phyloP scores from a whole-genome alignment of 371 early-diverging fungal species.

The Mortierella sp. region DNA sequence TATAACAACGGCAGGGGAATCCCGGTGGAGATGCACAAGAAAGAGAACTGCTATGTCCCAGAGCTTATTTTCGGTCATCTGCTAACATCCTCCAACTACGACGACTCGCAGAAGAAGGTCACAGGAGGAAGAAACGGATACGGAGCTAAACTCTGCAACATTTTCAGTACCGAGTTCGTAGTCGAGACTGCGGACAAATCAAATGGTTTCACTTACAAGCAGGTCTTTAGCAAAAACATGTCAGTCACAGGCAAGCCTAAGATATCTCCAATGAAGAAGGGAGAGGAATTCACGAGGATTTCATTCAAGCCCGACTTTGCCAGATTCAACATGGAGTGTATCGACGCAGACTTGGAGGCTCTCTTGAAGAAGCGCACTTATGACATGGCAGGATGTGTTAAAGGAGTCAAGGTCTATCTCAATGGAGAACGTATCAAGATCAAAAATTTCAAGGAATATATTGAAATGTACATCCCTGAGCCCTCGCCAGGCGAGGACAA shows the following conservation, averaged over 20 bases:
- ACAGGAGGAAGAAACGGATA: constrained; percentile 99
- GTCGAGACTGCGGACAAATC: constrained; percentile 96
- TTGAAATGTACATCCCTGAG: constrained; percentile 81
- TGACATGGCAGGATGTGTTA: constrained; percentile 96
- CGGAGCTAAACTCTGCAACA: constrained; percentile 99
- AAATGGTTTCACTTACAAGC: constrained; percentile 84
- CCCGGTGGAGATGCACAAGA: constrained; percentile 96
- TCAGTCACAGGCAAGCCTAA: constrained; percentile 77
- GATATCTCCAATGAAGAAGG: constrained; percentile 72
- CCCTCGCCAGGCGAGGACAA: constrained; percentile 58
- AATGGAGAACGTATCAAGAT: constrained; percentile 92
- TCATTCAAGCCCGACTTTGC: constrained; percentile 97
- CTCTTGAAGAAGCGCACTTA: constrained; percentile 97
- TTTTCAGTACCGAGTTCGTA: constrained; percentile 96
- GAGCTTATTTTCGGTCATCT: constrained; percentile 99
- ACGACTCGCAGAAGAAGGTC: constrained; percentile 98
- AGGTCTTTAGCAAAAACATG: constrained; percentile 95
- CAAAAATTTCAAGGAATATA: constrained; percentile 94
- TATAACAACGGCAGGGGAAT: constrained; percentile 99
- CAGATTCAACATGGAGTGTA: constrained; percentile 92
- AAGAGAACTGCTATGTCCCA: constrained; percentile 97
- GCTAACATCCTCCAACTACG: constrained; percentile 98
- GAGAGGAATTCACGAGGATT: constrained; percentile 91
- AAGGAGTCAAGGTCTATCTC: constrained; percentile 92
- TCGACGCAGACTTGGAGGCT: constrained; percentile 93